Base-by-base conservation (phyloP, 2,329 filamentous ascomycete species). In the Amauroascus niger region DNA sequence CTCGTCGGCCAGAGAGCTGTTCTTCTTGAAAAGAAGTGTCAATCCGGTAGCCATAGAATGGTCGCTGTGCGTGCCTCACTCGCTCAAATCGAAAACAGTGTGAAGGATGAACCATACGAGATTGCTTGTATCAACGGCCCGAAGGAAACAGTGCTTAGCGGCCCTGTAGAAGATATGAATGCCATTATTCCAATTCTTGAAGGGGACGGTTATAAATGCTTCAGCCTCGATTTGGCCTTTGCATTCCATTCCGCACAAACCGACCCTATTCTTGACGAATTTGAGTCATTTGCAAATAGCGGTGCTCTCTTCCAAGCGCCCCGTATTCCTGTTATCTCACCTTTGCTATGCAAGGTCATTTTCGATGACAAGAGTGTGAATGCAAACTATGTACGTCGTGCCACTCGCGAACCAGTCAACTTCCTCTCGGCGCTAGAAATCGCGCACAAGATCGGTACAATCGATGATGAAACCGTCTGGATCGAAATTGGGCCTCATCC, bases 111-210 rank as follows among this genome's bases (percentile, higher is more conserved):
- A 59, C 74, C 74, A 61, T 70, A 47, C 16, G 67, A 4, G 65
- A 69, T 82, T 56, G 84, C 87, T 14, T 93, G 88, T 71, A 78
- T 88, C 65, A 94, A 94, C 61, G 81, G 84, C 0, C 82, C 83
- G 0, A 75, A 80, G 49, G 86, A 88, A 64, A 89, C 83, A 8
- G 88, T 93, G 1, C 74, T 93, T n/a, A 80, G 79, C 57, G 71
- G 79, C 14, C 77, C 76, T 52, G 76, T 79, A 48, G 74, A 81
- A 37, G 75, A 83, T 56, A 79, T 86, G 52, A 73, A 79, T 55
- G 71, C 72, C 3, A 71, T 82, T 14, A 74, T 67, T 55, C 67
- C 77, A 7, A 62, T 72, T 28, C 72, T 85, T 2, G 66, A 72
- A 13, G 65, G 68, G 6, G 71, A 75, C 53, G 79, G 78, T 1